Base-by-base conservation (phyloP, 225 moss, liverwort and hornwort species). In the Neckera pumila region DNA sequence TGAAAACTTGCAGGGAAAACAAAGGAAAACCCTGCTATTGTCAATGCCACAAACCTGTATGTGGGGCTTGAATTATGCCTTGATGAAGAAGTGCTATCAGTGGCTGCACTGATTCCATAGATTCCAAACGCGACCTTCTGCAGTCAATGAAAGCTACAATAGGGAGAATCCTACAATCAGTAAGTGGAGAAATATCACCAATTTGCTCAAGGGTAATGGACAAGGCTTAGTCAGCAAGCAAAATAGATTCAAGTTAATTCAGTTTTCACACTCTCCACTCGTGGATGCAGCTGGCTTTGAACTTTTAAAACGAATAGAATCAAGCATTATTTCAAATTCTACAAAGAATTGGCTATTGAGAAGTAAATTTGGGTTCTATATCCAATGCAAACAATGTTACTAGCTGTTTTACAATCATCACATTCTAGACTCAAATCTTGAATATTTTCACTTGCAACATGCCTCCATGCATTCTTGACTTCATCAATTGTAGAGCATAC, bases 21-120 rank as follows among this genome's bases (percentile, higher is more conserved):
- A 64, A 87, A 80, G 86, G 79, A 36, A 91, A 86, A 57, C 64
- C 83, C 40, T 92, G 91, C 79, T 54, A 30, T 63, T 89, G 86
- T 80, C 89, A 92, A 86, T 89, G 92, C 81, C 91, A 84, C 76
- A 87, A 91, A 88, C 63, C 85, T 33, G 23, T 78, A 62, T 81
- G 87, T 28, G 57, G 72, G 72, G 74, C 51, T 84, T 84, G 63
- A 91, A 43, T 21, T 80, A 20, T 62, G 69, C 56, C 28, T 47
- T 40, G 51, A 38, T 38, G 54, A 63, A 70, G 58, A n/a, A 87
- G 38, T 72, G 81, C 66, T 42, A 54, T 51, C 43, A 43, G 76
- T 26, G 56, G 26, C 64, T 73, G 53, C 36, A 30, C 51, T 34
- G 51, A 63, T 81, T 80, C 53, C 14, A 23, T 43, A 54, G 6